These are phyloP conservation scores for Verticillium alfalfae DNA, from an alignment of 2,329 filamentous ascomycete genomes.

Conservation along the genomic window DNA sequence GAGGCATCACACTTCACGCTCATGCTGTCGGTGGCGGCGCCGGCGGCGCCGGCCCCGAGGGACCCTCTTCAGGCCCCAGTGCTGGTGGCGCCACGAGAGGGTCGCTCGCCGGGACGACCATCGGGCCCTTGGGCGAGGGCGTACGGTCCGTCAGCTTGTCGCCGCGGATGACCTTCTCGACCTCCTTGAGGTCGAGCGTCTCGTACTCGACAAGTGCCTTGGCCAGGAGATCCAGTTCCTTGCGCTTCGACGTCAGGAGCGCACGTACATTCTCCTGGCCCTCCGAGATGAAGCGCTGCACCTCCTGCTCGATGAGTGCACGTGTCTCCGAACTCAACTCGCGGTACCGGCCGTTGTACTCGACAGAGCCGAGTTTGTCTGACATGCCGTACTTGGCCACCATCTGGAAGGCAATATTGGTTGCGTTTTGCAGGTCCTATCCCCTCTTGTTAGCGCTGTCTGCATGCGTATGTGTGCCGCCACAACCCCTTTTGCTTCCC, in stretches of 20 bases:
- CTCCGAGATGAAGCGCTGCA: constrained; percentile 78
- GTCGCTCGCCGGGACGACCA: constrained; percentile 23
- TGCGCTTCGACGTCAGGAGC: constrained; percentile 68
- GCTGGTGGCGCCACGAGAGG: constrained; percentile 3
- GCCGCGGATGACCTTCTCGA: constrained; percentile 82
- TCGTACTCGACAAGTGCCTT: constrained; percentile 92
- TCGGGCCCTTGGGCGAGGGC: constrained; percentile 51
- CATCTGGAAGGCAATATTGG: constrained; percentile 77
- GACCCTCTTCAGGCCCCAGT: constrained; percentile 2
- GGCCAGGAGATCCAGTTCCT: constrained; percentile 82
- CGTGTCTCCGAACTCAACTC: constrained; percentile 81
- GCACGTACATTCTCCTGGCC: constrained; percentile 68
- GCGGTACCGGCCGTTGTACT: constrained; percentile 76
- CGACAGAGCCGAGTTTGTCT: constrained; percentile 78
- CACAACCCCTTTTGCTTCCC: neutral
- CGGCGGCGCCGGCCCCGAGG: constrained; percentile 5
- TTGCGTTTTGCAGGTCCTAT: constrained; percentile 79
- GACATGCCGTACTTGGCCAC: constrained; percentile 90
- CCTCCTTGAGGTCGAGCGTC: constrained; percentile 82
- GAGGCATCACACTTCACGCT: neutral
- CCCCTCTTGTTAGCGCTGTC: constrained; percentile 16
- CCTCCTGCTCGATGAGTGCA: constrained; percentile 80
- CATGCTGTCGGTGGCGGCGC: constrained; percentile 8
- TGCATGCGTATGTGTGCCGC: neutral
- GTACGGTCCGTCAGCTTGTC: constrained; percentile 72